Percentiles rank a stretch among this genome's conserved stretches.
Evolutionary conservation across 768 basidiomycete species (phyloP).

Genomic region (Hygrophorus pudorinus): DNA sequence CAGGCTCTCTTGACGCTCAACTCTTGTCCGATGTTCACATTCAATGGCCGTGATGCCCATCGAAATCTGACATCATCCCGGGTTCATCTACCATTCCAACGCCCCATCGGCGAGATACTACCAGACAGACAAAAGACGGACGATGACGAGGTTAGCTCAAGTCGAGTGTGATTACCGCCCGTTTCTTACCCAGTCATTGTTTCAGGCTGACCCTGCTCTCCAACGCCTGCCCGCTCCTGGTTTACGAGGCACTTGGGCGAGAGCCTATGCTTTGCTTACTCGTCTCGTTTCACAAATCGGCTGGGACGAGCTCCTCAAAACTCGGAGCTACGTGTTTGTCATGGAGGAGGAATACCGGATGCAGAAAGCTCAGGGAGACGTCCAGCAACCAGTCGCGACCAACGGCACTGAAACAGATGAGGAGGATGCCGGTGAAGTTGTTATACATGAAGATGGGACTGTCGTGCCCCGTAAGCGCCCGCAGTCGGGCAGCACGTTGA

Average conservation of each 20-base stretch:
- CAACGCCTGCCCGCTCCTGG: conserved; percentile 93
- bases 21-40: conserved; percentile 99
- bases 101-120: conserved; percentile 81
- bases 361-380: conserved; percentile 80
- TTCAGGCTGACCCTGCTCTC: conserved; percentile 83
- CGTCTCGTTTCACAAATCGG: conserved; percentile 90
- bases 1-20: conserved; percentile 85
- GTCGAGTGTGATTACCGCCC: neutral
- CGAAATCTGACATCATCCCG: conserved; percentile 70
- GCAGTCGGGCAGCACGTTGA: conserved; percentile 17
- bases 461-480: conserved; percentile 20
- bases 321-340: conserved; percentile 90
- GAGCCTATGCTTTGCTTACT: conserved; percentile 86
- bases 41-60: conserved; percentile 92
- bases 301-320: conserved; percentile 97
- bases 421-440: conserved; percentile 24
- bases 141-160: conserved; percentile 64
- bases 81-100: conserved; percentile 79
- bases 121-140: conserved; percentile 76
- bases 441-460: conserved; percentile 60
- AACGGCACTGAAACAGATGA: conserved; percentile 23
- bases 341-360: conserved; percentile 99
- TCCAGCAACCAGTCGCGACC: conserved; percentile 28
- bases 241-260: conserved; percentile 90
- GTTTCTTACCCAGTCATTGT: neutral